Evolutionary conservation across 768 basidiomycete species (phyloP).

Genomic region (Russula sp.): DNA sequence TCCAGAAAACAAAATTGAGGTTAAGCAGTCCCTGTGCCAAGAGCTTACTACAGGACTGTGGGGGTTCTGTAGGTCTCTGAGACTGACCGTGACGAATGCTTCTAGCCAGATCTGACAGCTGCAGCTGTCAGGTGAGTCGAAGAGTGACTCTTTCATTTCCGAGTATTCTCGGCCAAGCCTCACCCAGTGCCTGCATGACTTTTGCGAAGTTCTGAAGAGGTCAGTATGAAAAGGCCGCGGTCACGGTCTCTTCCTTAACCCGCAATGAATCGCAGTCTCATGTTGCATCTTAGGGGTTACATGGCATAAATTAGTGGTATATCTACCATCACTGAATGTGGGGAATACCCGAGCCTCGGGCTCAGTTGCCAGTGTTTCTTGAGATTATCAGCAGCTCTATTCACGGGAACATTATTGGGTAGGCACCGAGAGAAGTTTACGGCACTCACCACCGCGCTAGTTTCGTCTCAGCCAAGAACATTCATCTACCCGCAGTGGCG

Average conservation of each 20-base stretch:
- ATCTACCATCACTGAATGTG: not conserved
- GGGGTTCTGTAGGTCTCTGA: not conserved
- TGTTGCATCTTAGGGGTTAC: not conserved
- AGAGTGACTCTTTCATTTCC: conserved; percentile 6
- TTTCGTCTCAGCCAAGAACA: not conserved
- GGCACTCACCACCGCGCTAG: not conserved
- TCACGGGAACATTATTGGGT: too few species aligned
- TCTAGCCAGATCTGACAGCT: conserved; percentile 13
- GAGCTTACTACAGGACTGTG: too few species aligned
- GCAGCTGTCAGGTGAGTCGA: conserved; percentile 17
- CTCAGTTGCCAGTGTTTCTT: not conserved
- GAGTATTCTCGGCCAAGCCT: conserved; percentile 1
- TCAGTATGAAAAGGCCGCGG: conserved; percentile 5
- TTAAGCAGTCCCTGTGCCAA: not conserved
- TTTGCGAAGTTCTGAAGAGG: conserved; percentile 7
- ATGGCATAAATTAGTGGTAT: not conserved
- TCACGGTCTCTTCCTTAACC: conserved; percentile 10
- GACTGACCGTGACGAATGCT: conserved; percentile 3
- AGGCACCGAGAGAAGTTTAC: not conserved
- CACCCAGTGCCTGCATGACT: not conserved
- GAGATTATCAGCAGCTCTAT: not conserved
- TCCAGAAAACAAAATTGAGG: not conserved
- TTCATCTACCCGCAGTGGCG: not conserved
- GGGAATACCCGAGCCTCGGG: not conserved
- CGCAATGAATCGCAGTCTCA: conserved; percentile 8